A percentile compares a stretch with the other conserved stretches of the same genome.
phyloP scores from a whole-genome alignment of 805 yeast genomes.

The Metschnikowia anglica region DNA sequence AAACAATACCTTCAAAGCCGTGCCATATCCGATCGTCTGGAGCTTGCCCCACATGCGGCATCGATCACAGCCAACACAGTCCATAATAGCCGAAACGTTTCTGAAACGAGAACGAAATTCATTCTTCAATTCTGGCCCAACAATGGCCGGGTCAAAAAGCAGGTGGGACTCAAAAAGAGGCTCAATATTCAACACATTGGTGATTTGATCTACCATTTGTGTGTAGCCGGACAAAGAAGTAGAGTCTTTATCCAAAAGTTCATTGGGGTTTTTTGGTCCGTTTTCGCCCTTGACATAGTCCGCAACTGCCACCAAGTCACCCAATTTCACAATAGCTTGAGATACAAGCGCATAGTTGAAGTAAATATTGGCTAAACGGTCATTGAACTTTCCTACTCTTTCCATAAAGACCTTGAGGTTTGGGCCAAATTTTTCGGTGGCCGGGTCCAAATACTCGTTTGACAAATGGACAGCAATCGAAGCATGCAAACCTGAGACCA shows the following conservation, averaged over 20 bases:
- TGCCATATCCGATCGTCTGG: slow-evolving; percentile 96
- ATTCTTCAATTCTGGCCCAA: slow-evolving; percentile 60
- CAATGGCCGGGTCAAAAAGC: slow-evolving; percentile 47
- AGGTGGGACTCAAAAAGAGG: slow-evolving; percentile 47
- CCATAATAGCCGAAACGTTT: slow-evolving; percentile 92
- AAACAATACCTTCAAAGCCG: slow-evolving; percentile 86
- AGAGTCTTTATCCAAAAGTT: slow-evolving; percentile 34
- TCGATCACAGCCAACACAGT: slow-evolving; percentile 97
- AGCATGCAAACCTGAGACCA: slow-evolving; percentile 92
- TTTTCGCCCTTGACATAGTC: slow-evolving; percentile 28
- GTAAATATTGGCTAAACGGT: slow-evolving; percentile 83
- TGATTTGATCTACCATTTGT: slow-evolving; percentile 11
- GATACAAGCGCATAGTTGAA: slow-evolving; percentile 88
- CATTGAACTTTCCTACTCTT: slow-evolving; percentile 87
- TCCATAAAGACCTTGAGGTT: slow-evolving; percentile 78
- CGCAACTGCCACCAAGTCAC: slow-evolving; percentile 29
- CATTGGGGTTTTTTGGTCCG: slow-evolving; percentile 25
- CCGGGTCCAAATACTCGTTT: slow-evolving; percentile 63
- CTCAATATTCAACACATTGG: slow-evolving; percentile 20
- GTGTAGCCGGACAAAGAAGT: slow-evolving; percentile 33
- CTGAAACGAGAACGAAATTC: slow-evolving; percentile 85
- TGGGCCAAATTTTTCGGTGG: slow-evolving; percentile 81
- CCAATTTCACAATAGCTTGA: slow-evolving; percentile 69
- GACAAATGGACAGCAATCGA: slow-evolving; percentile 91
- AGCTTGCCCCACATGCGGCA: slow-evolving; percentile 98